Evolutionary conservation across 768 basidiomycete species (phyloP).

Genomic region (Naganishia vishniacii): DNA sequence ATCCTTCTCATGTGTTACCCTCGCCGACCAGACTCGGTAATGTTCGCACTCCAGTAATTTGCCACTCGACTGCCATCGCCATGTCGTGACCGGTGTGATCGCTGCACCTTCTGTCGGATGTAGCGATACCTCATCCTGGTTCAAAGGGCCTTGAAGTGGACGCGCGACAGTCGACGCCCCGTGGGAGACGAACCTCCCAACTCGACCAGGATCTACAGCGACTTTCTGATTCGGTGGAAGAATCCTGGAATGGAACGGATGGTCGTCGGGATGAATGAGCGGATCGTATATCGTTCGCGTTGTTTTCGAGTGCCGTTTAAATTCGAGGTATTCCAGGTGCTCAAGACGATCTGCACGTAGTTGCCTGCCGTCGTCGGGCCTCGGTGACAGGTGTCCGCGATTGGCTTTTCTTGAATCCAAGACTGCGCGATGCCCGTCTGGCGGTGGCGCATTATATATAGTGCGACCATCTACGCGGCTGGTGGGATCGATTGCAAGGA

Average conservation of each 20-base stretch:
- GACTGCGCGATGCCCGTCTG: no score
- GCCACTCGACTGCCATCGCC: background rate
- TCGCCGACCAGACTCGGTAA: background rate
- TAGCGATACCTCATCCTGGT: background rate
- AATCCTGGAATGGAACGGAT: conserved; percentile 1
- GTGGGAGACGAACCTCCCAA: background rate
- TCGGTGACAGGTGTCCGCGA: no score
- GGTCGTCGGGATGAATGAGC: background rate
- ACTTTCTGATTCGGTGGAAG: background rate
- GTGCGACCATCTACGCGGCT: background rate
- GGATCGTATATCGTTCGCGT: background rate
- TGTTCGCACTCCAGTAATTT: background rate
- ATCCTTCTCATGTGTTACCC: no score
- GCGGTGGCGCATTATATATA: background rate
- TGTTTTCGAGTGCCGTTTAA: background rate
- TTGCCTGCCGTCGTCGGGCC: background rate
- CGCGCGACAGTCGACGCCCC: background rate
- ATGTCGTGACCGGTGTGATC: background rate
- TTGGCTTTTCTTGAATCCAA: no score
- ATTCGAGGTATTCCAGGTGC: conserved; percentile 5
- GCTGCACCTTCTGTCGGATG: background rate
- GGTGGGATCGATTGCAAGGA: no score
- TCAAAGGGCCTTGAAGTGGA: background rate
- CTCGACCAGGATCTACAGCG: background rate
- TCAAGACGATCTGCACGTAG: background rate